Percentiles rank a stretch among this genome's conserved stretches.
Conservation (phyloP, 176 grass and related monocot species). For the Triticum dicoccoides region DNA sequence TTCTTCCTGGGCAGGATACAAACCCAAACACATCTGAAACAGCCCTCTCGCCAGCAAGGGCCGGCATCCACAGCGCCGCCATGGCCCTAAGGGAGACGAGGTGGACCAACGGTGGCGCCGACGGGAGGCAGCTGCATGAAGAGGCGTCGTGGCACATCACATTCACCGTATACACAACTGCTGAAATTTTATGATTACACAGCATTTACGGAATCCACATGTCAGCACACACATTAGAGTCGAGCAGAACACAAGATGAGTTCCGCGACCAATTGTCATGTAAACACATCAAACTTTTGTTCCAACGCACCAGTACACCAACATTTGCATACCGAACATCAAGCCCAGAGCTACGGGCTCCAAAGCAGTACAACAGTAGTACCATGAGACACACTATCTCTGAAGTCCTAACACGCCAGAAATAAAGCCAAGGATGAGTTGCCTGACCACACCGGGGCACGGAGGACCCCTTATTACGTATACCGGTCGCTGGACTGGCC, state of each 20-base stretch:
- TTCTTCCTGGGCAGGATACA: no score
- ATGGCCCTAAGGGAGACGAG: no score
- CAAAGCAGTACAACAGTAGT: background rate
- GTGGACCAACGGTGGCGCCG: no score
- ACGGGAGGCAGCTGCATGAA: no score
- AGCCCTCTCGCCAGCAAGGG: no score
- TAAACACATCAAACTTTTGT: conserved; percentile 1
- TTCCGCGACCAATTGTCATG: background rate
- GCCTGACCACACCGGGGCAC: conserved; percentile 38
- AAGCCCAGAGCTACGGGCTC: conserved; percentile 21
- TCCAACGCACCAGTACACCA: conserved; percentile 8
- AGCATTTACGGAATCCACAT: background rate
- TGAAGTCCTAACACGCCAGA: conserved; percentile 16
- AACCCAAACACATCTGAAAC: no score
- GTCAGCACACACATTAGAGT: background rate
- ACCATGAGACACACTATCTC: conserved; percentile 4
- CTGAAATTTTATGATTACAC: background rate
- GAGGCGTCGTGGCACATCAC: no score
- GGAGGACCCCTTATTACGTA: background rate
- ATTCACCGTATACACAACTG: no score
- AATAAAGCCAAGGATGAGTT: conserved; percentile 86
- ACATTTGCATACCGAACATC: background rate
- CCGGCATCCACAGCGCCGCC: no score
- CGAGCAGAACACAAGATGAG: background rate
- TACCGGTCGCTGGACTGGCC: background rate